Evolutionary conservation across 352 stramenopile genomes (phyloP), one percentile per base, ranked within the genome.

Genomic region (Pythium myriotylum): DNA sequence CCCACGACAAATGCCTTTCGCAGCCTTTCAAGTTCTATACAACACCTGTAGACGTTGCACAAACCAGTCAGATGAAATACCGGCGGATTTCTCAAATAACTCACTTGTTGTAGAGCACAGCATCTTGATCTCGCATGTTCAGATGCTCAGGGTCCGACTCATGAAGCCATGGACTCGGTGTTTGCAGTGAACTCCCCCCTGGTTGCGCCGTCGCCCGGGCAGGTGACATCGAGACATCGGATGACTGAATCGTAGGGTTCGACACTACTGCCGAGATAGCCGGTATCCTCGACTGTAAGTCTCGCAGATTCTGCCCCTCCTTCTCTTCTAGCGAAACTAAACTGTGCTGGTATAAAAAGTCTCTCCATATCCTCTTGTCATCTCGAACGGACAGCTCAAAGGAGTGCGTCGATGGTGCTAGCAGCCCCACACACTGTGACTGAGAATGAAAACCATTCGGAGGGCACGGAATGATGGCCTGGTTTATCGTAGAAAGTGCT

Each of bases 71-170:
- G 23, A 29, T n/a, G n/a, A n/a, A n/a, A n/a, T n/a, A n/a, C n/a
- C n/a, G n/a, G n/a, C n/a, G n/a, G n/a, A n/a, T n/a, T n/a, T n/a
- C n/a, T n/a, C n/a, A n/a, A n/a, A n/a, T n/a, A n/a, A 39, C 54
- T 42, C 61, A 80, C 66, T 72, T 78, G 70, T 81, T 79, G 68
- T 81, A 81, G 22, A 79, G 41, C 23, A 70, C 32, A 8, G 53
- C 68, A 39, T 81, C 73, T 53, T 75, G 73, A 2, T 79, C 70
- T 9, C 68, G 54, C 19, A 81, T 57, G 32, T 77, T 62, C 10
- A 81, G 54, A 7, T 70, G 26, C 17, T 41, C 26, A 0, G 73
- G 67, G 27, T 79, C 67, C 0, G 70, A 63, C 12, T 71, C 66
- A 24, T 75, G 68, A 6, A 79, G 61, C 73, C 73, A 79, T 32